Evolutionary conservation across 2,329 filamentous ascomycete species (phyloP).

Genomic region (Botryotinia narcissicola): DNA sequence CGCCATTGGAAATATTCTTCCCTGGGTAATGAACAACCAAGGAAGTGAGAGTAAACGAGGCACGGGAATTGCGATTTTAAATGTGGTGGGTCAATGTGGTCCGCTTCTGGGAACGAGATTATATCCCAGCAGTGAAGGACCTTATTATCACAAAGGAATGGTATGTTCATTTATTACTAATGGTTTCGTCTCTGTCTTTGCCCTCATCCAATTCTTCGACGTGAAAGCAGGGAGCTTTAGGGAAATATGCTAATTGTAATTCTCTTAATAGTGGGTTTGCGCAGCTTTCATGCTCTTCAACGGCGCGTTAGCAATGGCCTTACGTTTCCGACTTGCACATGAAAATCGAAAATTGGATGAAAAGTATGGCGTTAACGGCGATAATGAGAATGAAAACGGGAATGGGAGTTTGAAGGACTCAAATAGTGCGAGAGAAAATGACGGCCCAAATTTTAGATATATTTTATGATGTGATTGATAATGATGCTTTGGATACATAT

Average conservation of each 20-base stretch:
- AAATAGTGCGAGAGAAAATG: not conserved
- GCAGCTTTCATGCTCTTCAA: conserved; percentile 62
- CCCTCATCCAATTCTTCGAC: not conserved
- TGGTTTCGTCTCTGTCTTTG: not conserved
- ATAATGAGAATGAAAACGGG: not conserved
- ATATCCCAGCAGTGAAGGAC: conserved; percentile 51
- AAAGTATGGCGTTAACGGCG: conserved; percentile 35
- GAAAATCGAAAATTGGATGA: conserved; percentile 61
- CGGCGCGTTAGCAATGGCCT: conserved; percentile 49
- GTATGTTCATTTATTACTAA: not conserved
- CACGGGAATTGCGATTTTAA: conserved; percentile 62
- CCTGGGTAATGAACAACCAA: conserved; percentile 69
- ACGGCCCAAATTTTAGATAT: conserved; percentile 15
- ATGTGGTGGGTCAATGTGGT: conserved; percentile 64
- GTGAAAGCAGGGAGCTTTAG: not conserved
- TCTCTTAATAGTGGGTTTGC: conserved; percentile 47
- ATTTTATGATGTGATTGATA: conserved; percentile 7
- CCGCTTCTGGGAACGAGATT: conserved; percentile 62
- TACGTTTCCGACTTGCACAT: conserved; percentile 55
- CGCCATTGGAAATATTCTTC: conserved; percentile 67
- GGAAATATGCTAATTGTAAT: not conserved
- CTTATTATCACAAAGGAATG: conserved; percentile 53
- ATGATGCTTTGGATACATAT: not conserved
- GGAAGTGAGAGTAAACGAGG: conserved; percentile 66
- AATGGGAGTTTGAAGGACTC: not conserved